Evolutionary conservation across 345 rosid genomes (phyloP), one percentile per base, ranked within the genome.

Genomic region (Salix koriyanagi): DNA sequence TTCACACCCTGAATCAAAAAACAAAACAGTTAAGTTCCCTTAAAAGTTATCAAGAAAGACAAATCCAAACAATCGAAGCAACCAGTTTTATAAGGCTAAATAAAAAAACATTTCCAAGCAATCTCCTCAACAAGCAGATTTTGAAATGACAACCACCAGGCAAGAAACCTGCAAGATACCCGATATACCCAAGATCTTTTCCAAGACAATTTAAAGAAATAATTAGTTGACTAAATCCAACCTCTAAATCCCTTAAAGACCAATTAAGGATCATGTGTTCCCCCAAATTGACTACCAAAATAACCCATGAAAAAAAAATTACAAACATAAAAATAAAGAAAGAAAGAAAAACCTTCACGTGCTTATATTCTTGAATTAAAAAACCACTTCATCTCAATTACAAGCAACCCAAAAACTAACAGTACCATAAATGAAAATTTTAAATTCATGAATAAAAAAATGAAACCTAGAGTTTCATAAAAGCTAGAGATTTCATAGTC

Each of bases 1-100:
- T 86, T 87, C 83, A 77, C 74, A 32, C 92, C 96, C 99, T 96
- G 89, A 48, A 77, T 72, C 69, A 76, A 56, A 71, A 58, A 54
- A 58, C 15, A 2, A 11, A 25, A 21, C 14, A 23, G 39, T 74
- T 56, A 44, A 73, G 62, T 65, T 67, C 70, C 34, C 34, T 10
- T 18, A 7, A 26, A 58, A 58, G 28, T 10, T n/a, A 9, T n/a
- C 28, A 58, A 4, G 14, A 7, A 42, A 42, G 46, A 42, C 14
- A 21, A 54, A 54, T 54, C 60, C 60, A 54, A 21, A 54, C 60
- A 54, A 54, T 54, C n/a, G 8, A 54, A 54, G 60, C 4, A 54
- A 54, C 60, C 6, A 7, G 4, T 54, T 54, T 54, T n/a, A 21
- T 21, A 21, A 21, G 60, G 60, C 21, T 23, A 54, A 54, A 54